These are phyloP conservation scores for Pythium guiyangense DNA, from an alignment of 352 stramenopile genomes.

Conservation along the genomic window DNA sequence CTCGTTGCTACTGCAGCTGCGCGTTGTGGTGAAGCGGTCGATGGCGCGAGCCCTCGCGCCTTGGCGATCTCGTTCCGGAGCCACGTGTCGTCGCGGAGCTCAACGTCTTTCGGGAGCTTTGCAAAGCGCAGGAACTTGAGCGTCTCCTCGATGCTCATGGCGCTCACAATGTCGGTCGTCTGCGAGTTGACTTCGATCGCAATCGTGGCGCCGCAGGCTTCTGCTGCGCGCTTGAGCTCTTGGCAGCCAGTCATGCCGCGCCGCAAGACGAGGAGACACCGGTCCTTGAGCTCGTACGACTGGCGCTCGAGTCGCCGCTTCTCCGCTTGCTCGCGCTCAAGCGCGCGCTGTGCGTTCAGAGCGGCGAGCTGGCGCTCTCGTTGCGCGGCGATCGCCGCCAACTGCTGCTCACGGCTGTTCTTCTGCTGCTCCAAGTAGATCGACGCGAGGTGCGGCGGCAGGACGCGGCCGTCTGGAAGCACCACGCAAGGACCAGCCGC, in stretches of 20 bases:
- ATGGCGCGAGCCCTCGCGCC: conserved; percentile 24
- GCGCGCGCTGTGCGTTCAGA: conserved; percentile 11
- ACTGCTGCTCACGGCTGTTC: background rate
- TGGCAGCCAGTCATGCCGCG: conserved; percentile 67
- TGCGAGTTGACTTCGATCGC: conserved; percentile 77
- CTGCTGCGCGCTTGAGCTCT: conserved; percentile 55
- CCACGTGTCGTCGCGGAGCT: conserved; percentile 66
- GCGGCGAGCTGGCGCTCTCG: conserved; percentile 5
- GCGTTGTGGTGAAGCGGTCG: too few species aligned
- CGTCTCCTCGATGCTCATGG: conserved; percentile 50
- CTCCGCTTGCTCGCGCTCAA: conserved; percentile 12
- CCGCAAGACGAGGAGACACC: conserved; percentile 62
- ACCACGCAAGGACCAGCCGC: too few species aligned
- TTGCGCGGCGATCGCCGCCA: background rate
- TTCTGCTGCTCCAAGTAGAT: conserved; percentile 23
- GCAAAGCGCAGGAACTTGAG: conserved; percentile 64
- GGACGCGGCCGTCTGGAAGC: background rate
- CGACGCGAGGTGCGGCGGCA: conserved; percentile 22
- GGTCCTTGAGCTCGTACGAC: conserved; percentile 48
- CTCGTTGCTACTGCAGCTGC: background rate
- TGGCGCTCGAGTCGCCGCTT: conserved; percentile 29
- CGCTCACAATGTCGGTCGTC: conserved; percentile 76
- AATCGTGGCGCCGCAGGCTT: conserved; percentile 54
- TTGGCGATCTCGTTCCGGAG: conserved; percentile 67
- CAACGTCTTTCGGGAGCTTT: conserved; percentile 66